phyloP scores from a whole-genome alignment of 225 moss, liverwort and hornwort genomes.

The Physcomitrium patens region DNA sequence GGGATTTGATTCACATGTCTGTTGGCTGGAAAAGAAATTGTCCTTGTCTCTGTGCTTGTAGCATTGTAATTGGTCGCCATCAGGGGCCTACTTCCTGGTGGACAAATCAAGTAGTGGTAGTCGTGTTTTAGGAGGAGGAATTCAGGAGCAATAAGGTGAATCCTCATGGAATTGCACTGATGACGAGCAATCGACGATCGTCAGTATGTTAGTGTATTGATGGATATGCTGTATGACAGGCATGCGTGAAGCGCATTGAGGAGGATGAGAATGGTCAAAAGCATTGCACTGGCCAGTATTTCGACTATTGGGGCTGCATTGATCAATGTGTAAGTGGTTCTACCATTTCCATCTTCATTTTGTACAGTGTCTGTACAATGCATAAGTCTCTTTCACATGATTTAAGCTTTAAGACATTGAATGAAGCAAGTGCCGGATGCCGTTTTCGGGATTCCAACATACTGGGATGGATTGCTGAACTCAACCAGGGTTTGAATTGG shows the following conservation, averaged over 20 bases:
- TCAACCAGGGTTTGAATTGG: no score
- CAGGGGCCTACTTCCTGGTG: background rate
- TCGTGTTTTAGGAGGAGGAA: background rate
- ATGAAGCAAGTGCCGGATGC: background rate
- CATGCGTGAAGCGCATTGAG: slow-evolving; percentile 73
- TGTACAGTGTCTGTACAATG: background rate
- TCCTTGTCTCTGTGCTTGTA: background rate
- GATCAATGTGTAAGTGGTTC: slow-evolving; percentile 78
- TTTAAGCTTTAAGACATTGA: background rate
- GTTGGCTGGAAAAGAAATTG: background rate
- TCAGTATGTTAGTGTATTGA: background rate
- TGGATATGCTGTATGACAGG: slow-evolving; percentile 41
- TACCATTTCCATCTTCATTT: background rate
- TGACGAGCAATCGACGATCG: no score
- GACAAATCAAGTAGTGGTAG: background rate
- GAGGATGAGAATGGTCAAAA: slow-evolving; percentile 62
- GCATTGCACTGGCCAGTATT: slow-evolving; percentile 92
- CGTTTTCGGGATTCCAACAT: background rate
- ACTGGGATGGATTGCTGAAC: background rate
- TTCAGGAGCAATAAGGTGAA: background rate
- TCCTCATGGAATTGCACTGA: no score
- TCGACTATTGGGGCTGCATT: slow-evolving; percentile 91
- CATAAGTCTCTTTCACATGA: background rate
- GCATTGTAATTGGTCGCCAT: background rate
- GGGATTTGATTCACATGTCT: slow-evolving; percentile 11